phyloP scores from a whole-genome alignment of 306 rosid genomes.

The Senna siamea region DNA sequence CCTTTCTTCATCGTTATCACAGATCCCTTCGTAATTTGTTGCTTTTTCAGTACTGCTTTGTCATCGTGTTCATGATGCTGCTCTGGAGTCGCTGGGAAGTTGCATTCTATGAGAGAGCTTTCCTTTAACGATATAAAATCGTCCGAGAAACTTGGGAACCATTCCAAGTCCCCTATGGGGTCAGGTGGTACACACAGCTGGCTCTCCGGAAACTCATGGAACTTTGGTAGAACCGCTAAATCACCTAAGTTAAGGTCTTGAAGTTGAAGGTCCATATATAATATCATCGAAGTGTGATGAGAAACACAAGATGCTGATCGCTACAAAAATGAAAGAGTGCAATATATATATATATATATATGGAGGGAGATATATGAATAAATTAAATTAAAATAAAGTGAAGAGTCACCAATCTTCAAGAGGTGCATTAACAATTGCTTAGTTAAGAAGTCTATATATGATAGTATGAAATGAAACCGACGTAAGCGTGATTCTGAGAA shows the following conservation, averaged over 20 bases:
- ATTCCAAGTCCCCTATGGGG: constrained; percentile 1
- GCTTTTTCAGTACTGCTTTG: too few species aligned
- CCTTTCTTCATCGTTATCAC: neutral
- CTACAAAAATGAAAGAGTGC: too few species aligned
- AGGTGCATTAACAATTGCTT: constrained; percentile 3
- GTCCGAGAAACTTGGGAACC: neutral
- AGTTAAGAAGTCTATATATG: neutral
- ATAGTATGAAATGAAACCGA: neutral
- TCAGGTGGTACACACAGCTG: constrained; percentile 8
- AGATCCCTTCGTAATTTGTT: too few species aligned
- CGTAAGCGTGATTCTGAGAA: neutral
- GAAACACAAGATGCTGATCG: too few species aligned
- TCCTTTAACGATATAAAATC: constrained; percentile 4
- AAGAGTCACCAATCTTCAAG: neutral
- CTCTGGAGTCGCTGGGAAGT: neutral
- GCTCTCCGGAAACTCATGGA: neutral
- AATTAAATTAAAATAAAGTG: neutral
- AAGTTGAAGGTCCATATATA: neutral
- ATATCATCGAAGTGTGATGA: too few species aligned
- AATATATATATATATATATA: neutral
- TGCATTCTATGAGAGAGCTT: too few species aligned
- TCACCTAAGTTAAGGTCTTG: neutral
- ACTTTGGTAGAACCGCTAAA: neutral
- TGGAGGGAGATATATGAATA: neutral
- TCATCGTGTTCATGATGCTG: too few species aligned